Conservation (phyloP, 1,284 basidiomycete genomes). For the Veloporphyrellus conicus region DNA sequence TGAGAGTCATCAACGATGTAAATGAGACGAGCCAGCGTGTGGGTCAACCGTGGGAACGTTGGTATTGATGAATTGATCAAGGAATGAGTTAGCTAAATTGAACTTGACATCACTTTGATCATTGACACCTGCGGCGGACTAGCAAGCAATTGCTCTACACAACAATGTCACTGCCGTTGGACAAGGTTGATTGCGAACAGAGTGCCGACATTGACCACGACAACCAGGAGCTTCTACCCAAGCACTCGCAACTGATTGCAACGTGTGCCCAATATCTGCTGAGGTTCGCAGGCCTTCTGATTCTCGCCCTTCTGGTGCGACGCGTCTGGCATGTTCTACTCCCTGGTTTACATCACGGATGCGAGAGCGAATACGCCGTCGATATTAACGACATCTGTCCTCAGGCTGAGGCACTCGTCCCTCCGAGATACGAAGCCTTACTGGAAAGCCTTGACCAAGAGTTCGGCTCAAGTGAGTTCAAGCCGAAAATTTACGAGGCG, state of each 20-base stretch:
- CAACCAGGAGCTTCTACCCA: too few relatives aligned
- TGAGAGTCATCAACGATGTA: too few relatives aligned
- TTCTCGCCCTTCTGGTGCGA: conserved; percentile 8
- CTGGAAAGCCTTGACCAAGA: conserved; percentile 34
- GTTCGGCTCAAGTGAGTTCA: conserved; percentile 37
- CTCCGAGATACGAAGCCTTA: conserved; percentile 29
- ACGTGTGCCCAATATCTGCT: neutral
- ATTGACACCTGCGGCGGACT: too few relatives aligned
- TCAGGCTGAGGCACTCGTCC: conserved; percentile 31
- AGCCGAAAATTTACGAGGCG: conserved; percentile 38
- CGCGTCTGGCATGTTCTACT: conserved; percentile 4
- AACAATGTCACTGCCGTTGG: neutral
- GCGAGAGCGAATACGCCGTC: neutral
- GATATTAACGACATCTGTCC: conserved; percentile 28
- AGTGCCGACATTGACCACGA: neutral
- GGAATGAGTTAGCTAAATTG: too few relatives aligned
- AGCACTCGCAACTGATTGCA: neutral
- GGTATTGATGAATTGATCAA: too few relatives aligned
- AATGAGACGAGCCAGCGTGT: too few relatives aligned
- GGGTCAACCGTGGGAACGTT: too few relatives aligned
- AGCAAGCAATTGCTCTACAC: too few relatives aligned
- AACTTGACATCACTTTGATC: too few relatives aligned
- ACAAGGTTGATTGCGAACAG: conserved; percentile 15
- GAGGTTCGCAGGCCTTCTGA: conserved; percentile 11
- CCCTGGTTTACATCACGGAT: neutral